Evolutionary conservation across 805 yeast species (phyloP).

Genomic region (Pichia gijzeniarum): DNA sequence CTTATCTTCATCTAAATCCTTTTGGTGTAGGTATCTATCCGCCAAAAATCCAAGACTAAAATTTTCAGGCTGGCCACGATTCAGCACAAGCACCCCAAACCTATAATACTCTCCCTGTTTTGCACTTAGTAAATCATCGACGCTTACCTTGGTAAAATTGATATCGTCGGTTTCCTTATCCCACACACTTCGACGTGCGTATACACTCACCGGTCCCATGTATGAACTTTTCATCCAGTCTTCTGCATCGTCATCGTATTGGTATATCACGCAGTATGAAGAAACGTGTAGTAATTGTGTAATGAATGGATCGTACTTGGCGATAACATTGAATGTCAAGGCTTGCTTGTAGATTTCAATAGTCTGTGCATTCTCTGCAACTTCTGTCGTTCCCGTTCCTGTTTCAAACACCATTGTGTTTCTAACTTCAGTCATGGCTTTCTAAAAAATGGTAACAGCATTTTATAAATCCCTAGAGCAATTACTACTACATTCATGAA

Average conservation of each 20-base stretch:
- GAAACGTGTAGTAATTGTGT: constrained; percentile 62
- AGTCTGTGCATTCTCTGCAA: constrained; percentile 29
- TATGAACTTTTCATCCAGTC: constrained; percentile 69
- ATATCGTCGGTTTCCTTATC: constrained; percentile 6
- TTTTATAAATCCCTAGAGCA: too few species aligned
- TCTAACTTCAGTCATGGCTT: not conserved
- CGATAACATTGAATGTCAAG: constrained; percentile 67
- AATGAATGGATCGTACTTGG: constrained; percentile 67
- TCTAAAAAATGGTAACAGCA: too few species aligned
- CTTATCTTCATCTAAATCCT: constrained; percentile 20
- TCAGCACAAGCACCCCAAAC: constrained; percentile 65
- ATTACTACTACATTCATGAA: too few species aligned
- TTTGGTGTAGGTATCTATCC: constrained; percentile 34
- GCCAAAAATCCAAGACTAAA: constrained; percentile 66
- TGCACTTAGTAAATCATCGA: constrained; percentile 30
- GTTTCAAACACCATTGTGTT: constrained; percentile 33
- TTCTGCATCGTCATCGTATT: constrained; percentile 43
- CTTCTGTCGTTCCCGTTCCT: not conserved
- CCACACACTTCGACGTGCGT: constrained; percentile 23
- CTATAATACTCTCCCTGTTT: constrained; percentile 37
- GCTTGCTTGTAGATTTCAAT: constrained; percentile 61
- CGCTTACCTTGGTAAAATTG: constrained; percentile 7
- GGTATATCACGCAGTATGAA: constrained; percentile 66
- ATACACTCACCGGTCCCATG: constrained; percentile 65
- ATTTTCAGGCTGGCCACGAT: constrained; percentile 62